Evolutionary conservation across 352 stramenopile species (phyloP), one percentile per base, ranked within the genome.

Genomic region (Thraustochytrium sp.): DNA sequence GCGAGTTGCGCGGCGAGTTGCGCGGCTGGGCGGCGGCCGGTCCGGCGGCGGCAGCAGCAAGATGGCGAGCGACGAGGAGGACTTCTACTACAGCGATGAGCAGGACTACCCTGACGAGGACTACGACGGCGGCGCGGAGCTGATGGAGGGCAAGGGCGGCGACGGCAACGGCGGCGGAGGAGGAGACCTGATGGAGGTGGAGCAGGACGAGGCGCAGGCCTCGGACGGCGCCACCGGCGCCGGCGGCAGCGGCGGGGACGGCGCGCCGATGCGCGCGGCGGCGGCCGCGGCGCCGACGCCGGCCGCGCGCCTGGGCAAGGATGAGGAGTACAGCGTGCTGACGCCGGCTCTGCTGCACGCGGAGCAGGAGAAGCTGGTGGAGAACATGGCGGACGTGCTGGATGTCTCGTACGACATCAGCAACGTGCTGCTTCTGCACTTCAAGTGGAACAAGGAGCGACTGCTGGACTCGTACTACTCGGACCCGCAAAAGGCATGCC

Each of bases 371-470:
- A 80, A 80, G 38, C 26, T 82, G 38, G 61, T 82, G 29, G 46
- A 44, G 18, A 82, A 88, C 31, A 73, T 88, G 3, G 42, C 82
- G 13, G 56, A 54, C 8, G 37, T 87, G 23, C 55, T 88, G 40
- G 85, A 84, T 36, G 26, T 86, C 2, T 31, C 62, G 31, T 37
- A 53, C n/a, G 72, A 78, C 13, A 85, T 56, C n/a, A 84, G 85
- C 26, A 85, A 86, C 29, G 48, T 95, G 59, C 85, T 96, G 53
- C 85, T 96, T 86, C 90, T 92, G 26, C 89, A 94, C 82, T 94
- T 92, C 85, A 86, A 88, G 29, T 96, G 92, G 92, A 92, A 95
- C 87, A 94, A 95, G 86, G 92, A 96, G 85, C 93, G 94, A 73
- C 84, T 96, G 1, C 92, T 95, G 84, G 92, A 96, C 82, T 88